Conservation (phyloP, 495 filamentous ascomycete genomes). For the Tuber indicum region DNA sequence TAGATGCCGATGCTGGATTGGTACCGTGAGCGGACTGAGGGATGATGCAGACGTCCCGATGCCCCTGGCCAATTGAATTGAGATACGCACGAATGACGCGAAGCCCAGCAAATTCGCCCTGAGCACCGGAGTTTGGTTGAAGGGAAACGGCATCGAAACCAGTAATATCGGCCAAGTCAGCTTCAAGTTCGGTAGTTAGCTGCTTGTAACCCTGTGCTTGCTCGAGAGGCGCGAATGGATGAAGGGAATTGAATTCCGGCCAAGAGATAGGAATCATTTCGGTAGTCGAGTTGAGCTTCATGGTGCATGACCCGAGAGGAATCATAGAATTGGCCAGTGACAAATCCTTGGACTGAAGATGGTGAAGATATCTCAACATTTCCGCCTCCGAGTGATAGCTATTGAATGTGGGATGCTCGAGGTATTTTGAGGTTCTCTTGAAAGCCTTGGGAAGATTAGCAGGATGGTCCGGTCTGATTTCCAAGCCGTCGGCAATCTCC, state of each 20-base stretch:
- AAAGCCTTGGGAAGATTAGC: slow-evolving; percentile 54
- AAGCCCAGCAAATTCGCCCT: slow-evolving; percentile 94
- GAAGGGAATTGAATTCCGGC: slow-evolving; percentile 77
- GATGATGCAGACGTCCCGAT: slow-evolving; percentile 91
- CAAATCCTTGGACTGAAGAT: slow-evolving; percentile 91
- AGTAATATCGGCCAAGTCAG: slow-evolving; percentile 77
- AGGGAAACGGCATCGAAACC: slow-evolving; percentile 85
- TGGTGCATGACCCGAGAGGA: slow-evolving; percentile 96
- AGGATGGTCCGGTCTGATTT: slow-evolving; percentile 40
- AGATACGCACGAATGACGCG: slow-evolving; percentile 84
- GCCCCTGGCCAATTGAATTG: slow-evolving; percentile 55
- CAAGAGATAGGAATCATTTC: slow-evolving; percentile 89
- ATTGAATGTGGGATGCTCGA: slow-evolving; percentile 96
- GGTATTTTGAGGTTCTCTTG: slow-evolving; percentile 65
- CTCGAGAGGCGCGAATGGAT: slow-evolving; percentile 66
- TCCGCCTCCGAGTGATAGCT: slow-evolving; percentile 95
- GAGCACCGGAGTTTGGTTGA: slow-evolving; percentile 94
- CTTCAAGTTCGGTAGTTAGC: slow-evolving; percentile 65
- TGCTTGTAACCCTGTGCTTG: slow-evolving; percentile 61
- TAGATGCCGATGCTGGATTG: slow-evolving; percentile 92
- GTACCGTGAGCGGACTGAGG: slow-evolving; percentile 96
- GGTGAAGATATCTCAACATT: slow-evolving; percentile 87
- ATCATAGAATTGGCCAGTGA: slow-evolving; percentile 98
- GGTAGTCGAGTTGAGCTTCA: slow-evolving; percentile 96
- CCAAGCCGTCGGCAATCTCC: slow-evolving; percentile 47